These are phyloP conservation scores for Didymella segeticola DNA, from an alignment of 2,329 filamentous ascomycete genomes.

Conservation along the genomic window DNA sequence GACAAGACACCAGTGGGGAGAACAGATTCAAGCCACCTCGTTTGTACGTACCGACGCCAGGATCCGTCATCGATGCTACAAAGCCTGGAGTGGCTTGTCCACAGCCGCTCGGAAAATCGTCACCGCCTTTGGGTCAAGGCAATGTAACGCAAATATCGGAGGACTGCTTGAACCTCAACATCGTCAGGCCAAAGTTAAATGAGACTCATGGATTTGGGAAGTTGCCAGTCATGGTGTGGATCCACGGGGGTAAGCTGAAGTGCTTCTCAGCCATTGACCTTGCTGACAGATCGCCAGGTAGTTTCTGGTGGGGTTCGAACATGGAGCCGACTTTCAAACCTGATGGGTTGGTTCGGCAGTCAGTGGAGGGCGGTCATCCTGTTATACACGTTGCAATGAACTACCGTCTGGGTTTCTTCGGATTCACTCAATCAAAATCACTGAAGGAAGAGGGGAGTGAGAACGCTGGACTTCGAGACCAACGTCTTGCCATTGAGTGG, in stretches of 20 bases:
- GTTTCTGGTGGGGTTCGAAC: conserved; percentile 39
- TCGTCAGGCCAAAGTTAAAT: conserved; percentile 58
- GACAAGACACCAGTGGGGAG: conserved; percentile 54
- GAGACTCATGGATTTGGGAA: conserved; percentile 41
- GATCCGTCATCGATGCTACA: conserved; percentile 49
- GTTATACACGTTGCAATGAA: conserved; percentile 49
- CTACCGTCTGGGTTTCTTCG: conserved; percentile 50
- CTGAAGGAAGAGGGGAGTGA: conserved; percentile 42
- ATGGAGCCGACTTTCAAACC: conserved; percentile 50
- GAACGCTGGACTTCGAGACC: conserved; percentile 50
- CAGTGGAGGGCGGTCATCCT: conserved; percentile 52
- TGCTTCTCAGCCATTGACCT: not conserved
- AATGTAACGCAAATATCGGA: conserved; percentile 54
- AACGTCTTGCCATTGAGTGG: conserved; percentile 50
- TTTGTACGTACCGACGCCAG: conserved; percentile 40
- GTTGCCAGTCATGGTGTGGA: conserved; percentile 66
- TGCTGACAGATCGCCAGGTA: conserved; percentile 16
- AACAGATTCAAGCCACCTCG: conserved; percentile 57
- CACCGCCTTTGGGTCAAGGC: conserved; percentile 35
- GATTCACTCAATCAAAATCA: conserved; percentile 45
- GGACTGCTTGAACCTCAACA: conserved; percentile 67
- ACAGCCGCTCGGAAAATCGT: conserved; percentile 46
- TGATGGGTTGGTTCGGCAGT: conserved; percentile 56
- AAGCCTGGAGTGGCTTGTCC: conserved; percentile 55
- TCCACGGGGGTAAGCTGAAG: conserved; percentile 55